Conservation (phyloP, 306 rosid genomes). For the Pyrus betulifolia region DNA sequence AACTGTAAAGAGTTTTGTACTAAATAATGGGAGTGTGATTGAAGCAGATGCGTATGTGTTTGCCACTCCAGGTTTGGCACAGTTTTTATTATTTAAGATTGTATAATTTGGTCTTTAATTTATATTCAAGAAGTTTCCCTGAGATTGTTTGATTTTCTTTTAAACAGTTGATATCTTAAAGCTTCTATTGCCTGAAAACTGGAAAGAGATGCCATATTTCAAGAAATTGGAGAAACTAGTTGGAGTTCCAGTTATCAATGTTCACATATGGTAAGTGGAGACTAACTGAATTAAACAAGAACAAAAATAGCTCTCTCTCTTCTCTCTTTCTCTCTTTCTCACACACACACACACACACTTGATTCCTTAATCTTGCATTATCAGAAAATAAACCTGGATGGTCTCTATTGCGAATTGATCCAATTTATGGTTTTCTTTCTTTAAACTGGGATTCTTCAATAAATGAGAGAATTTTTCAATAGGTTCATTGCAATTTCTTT, state of each 20-base stretch:
- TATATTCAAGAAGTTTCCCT: neutral
- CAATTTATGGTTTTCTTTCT: neutral
- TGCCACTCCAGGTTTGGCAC: conserved; percentile 77
- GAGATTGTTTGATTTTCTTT: conserved; percentile 7
- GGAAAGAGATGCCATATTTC: conserved; percentile 90
- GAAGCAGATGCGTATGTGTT: conserved; percentile 85
- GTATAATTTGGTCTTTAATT: neutral
- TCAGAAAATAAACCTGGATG: neutral
- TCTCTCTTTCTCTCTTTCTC: neutral
- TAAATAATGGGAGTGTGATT: conserved; percentile 59
- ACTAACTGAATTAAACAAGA: conserved; percentile 1
- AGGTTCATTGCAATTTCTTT: neutral
- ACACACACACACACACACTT: neutral
- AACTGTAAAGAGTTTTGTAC: conserved; percentile 67
- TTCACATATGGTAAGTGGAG: conserved; percentile 80
- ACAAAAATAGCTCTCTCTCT: neutral
- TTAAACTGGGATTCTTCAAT: neutral
- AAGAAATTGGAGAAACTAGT: conserved; percentile 83
- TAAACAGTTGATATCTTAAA: conserved; percentile 81
- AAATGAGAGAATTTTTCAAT: neutral
- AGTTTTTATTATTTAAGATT: neutral
- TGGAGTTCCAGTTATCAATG: conserved; percentile 94
- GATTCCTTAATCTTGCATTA: neutral
- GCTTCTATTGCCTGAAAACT: conserved; percentile 75
- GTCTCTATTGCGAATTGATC: neutral